phyloP scores from a whole-genome alignment of 108 stramenopile species.

The Parmales sp. region DNA sequence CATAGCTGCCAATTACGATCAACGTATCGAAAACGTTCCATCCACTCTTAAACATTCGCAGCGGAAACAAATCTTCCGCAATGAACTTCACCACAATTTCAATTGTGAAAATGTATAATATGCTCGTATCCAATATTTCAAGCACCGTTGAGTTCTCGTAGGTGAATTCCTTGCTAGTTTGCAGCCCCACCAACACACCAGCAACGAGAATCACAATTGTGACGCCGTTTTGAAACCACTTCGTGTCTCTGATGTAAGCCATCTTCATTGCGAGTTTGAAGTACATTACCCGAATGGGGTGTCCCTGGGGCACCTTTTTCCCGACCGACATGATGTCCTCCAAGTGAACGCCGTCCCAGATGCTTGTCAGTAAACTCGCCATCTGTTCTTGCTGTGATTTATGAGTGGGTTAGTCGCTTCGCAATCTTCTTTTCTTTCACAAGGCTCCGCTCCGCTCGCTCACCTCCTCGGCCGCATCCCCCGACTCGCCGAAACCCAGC shows the following conservation, averaged over 20 bases:
- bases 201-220: slow-evolving; percentile 18
- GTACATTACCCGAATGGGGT: neutral
- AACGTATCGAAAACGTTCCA: slow-evolving; percentile 30
- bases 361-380: neutral
- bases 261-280: neutral
- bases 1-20: slow-evolving; percentile 14
- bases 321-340: neutral
- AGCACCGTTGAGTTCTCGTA: neutral
- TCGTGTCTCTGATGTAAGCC: neutral
- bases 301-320: neutral
- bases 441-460: no score
- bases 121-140: slow-evolving; percentile 3
- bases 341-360: slow-evolving; percentile 6
- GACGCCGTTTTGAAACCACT: slow-evolving; percentile 13
- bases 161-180: slow-evolving; percentile 6
- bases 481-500: no score
- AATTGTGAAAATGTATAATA: slow-evolving; percentile 11
- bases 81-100: slow-evolving; percentile 17
- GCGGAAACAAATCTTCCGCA: neutral
- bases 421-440: no score
- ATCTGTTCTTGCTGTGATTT: neutral
- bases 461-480: no score
- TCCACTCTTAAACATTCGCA: neutral
- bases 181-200: slow-evolving; percentile 8
- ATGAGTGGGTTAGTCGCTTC: no score